A percentile compares a stretch with the other conserved stretches of the same genome.
phyloP scores from a whole-genome alignment of 306 rosid species.

The Castanospermum australe region DNA sequence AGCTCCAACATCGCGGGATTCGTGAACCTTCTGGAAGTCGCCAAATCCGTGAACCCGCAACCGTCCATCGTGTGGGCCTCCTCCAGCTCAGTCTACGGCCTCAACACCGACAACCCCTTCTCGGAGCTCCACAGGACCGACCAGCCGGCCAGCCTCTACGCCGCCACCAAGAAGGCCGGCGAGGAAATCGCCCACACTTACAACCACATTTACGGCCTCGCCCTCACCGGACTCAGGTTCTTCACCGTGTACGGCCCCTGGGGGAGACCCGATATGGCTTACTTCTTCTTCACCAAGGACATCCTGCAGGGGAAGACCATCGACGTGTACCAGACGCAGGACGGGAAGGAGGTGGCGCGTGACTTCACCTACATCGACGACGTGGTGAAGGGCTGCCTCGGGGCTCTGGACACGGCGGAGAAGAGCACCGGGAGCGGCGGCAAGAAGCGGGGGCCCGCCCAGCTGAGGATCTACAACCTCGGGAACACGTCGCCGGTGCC shows the following conservation, averaged over 20 bases:
- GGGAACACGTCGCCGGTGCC: conserved; percentile 92
- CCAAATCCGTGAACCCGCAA: conserved; percentile 70
- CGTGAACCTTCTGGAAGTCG: conserved; percentile 77
- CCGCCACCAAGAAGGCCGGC: conserved; percentile 90
- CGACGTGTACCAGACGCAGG: conserved; percentile 61
- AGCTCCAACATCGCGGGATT: conserved; percentile 86
- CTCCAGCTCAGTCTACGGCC: conserved; percentile 80
- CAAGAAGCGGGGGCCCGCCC: conserved; percentile 67
- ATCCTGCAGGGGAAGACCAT: conserved; percentile 72
- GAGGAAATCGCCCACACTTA: conserved; percentile 90
- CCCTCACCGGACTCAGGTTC: conserved; percentile 78
- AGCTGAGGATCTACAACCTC: conserved; percentile 68
- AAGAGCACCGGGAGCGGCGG: conserved; percentile 88
- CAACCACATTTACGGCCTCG: conserved; percentile 79
- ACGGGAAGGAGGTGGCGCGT: conserved; percentile 92
- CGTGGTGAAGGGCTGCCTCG: conserved; percentile 71
- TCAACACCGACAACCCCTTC: conserved; percentile 74
- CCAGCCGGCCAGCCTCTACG: conserved; percentile 88
- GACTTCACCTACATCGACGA: conserved; percentile 93
- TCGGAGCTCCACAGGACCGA: conserved; percentile 77
- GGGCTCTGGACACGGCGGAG: conserved; percentile 73
- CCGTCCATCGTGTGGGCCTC: conserved; percentile 93
- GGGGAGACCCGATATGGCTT: conserved; percentile 97
- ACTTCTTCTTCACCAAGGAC: conserved; percentile 83
- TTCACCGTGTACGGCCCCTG: conserved; percentile 94